Conservation (phyloP, 2,329 filamentous ascomycete species). For the Aspergillus floridensis region DNA sequence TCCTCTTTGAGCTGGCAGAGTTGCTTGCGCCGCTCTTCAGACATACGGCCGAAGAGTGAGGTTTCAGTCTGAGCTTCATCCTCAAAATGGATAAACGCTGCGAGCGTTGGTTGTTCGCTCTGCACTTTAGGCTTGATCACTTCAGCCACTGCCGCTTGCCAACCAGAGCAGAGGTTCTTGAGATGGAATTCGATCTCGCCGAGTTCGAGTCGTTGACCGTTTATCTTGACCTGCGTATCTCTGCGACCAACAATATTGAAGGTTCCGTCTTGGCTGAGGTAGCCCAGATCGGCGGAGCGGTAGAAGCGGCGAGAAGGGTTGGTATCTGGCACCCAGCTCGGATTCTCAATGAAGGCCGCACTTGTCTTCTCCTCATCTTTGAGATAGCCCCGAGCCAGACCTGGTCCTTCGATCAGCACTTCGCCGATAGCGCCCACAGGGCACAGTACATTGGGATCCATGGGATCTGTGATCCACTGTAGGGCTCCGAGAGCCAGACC, state of each 20-base stretch:
- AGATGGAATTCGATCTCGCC: constrained; percentile 16
- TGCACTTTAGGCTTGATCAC: neutral
- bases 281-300: constrained; percentile 16
- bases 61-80: neutral
- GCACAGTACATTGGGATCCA: constrained; percentile 13
- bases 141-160: neutral
- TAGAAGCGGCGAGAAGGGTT: constrained; percentile 6
- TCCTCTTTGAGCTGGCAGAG: neutral
- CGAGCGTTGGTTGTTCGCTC: neutral
- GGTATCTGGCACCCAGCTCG: constrained; percentile 6
- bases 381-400: constrained; percentile 14
- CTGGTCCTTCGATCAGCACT: constrained; percentile 13
- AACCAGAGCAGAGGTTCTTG: constrained; percentile 2
- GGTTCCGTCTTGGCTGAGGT: constrained; percentile 11
- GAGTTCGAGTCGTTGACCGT: constrained; percentile 17
- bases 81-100: neutral
- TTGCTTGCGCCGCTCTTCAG: neutral
- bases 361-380: constrained; percentile 12
- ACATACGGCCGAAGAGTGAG: neutral
- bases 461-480: constrained; percentile 14
- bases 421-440: constrained; percentile 17
- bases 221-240: constrained; percentile 16
- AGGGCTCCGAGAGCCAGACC: constrained; percentile 11
- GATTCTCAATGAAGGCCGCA: constrained; percentile 9
- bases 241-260: constrained; percentile 14